Conservation (phyloP, 2,329 filamentous ascomycete species). For the Sarocladiaceae sp. region DNA sequence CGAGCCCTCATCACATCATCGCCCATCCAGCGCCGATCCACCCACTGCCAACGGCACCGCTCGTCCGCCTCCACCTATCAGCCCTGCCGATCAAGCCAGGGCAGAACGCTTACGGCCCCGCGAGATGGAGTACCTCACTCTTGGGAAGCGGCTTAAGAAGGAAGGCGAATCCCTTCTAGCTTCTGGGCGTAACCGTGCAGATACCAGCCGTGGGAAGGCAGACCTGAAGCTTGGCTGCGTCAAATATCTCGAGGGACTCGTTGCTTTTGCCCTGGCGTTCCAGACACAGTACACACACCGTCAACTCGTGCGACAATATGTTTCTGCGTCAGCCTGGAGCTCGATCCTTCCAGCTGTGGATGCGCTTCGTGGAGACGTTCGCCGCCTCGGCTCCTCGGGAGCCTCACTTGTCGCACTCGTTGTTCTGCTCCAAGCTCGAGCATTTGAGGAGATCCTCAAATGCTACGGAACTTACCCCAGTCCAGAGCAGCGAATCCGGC, state of each 20-base stretch:
- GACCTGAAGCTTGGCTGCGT: conserved; percentile 37
- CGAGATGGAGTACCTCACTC: conserved; percentile 15
- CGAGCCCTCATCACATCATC: conserved; percentile 30
- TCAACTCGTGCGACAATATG: conserved; percentile 36
- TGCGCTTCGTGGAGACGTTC: conserved; percentile 34
- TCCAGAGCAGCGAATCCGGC: conserved; percentile 2
- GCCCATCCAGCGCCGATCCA: neutral
- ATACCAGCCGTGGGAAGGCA: conserved; percentile 18
- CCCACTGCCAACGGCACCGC: neutral
- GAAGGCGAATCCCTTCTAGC: conserved; percentile 41
- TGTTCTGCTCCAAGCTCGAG: conserved; percentile 38
- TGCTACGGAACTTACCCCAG: conserved; percentile 25
- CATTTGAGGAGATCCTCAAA: conserved; percentile 41
- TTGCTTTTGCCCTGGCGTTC: conserved; percentile 52
- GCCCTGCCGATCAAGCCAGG: conserved; percentile 18
- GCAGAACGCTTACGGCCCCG: conserved; percentile 32
- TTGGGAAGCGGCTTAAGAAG: conserved; percentile 52
- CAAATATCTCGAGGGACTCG: conserved; percentile 44
- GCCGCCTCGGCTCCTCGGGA: conserved; percentile 28
- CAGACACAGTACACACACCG: conserved; percentile 43
- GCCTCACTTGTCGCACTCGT: conserved; percentile 38
- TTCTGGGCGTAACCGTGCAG: conserved; percentile 17
- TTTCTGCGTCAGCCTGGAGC: conserved; percentile 37
- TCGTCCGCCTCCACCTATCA: neutral
- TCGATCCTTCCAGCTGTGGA: conserved; percentile 41